Evolutionary conservation across 129 eudicot species (phyloP).

Genomic region (Ambrosia artemisiifolia): DNA sequence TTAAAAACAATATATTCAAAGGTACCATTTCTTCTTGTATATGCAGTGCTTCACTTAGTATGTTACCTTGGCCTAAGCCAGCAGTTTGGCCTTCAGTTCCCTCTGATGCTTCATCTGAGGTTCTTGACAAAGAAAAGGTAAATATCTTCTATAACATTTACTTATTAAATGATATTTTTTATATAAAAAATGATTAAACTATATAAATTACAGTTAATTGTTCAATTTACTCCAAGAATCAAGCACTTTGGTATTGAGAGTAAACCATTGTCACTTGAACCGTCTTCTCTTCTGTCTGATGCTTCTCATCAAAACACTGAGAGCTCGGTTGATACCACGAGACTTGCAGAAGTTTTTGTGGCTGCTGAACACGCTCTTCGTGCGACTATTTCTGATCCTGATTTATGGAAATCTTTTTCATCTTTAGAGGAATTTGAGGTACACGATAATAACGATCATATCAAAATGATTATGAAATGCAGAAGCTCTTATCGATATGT

Average conservation of each 20-base stretch:
- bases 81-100: slow-evolving; percentile 86
- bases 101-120: slow-evolving; percentile 71
- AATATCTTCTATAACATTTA: background rate
- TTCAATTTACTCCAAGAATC: slow-evolving; percentile 60
- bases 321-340: slow-evolving; percentile 57
- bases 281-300: slow-evolving; percentile 70
- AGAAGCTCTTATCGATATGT: background rate
- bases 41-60: slow-evolving; percentile 83
- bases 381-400: slow-evolving; percentile 69
- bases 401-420: slow-evolving; percentile 66
- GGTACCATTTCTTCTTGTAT: background rate
- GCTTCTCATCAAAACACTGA: slow-evolving; percentile 77
- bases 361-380: slow-evolving; percentile 88
- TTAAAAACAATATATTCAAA: background rate
- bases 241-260: slow-evolving; percentile 88
- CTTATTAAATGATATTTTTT: slow-evolving; percentile 5
- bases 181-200: slow-evolving; percentile 11
- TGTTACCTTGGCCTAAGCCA: slow-evolving; percentile 98
- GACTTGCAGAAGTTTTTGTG: slow-evolving; percentile 78
- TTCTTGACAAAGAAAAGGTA: slow-evolving; percentile 77
- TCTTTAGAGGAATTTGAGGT: slow-evolving; percentile 88
- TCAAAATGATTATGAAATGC: background rate
- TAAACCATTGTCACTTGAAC: slow-evolving; percentile 88
- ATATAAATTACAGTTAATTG: slow-evolving; percentile 51
- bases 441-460: slow-evolving; percentile 2